Percentiles rank a stretch among this genome's conserved stretches.
Evolutionary conservation across 2,329 filamentous ascomycete genomes (phyloP).

Genomic region (Blastomyces percursus): DNA sequence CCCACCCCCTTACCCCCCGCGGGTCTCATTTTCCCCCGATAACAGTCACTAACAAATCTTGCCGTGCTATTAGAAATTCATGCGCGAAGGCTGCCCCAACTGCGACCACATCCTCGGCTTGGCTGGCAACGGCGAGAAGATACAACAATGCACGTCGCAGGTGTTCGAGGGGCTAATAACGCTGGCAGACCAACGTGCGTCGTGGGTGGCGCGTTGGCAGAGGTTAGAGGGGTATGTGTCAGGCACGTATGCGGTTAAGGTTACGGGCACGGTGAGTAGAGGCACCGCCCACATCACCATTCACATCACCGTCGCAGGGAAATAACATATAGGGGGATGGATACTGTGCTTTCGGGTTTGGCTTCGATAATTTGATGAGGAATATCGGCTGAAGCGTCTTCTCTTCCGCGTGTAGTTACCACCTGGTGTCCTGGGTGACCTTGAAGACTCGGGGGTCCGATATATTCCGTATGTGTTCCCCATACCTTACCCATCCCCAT

Average conservation of each 20-base stretch:
- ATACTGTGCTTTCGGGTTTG: background rate
- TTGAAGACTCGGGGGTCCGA: slow-evolving; percentile 50
- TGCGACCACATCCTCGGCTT: slow-evolving; percentile 89
- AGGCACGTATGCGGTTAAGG: slow-evolving; percentile 90
- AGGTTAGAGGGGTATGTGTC: slow-evolving; percentile 76
- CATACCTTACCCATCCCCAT: background rate
- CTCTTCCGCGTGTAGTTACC: slow-evolving; percentile 36
- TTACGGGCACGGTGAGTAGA: slow-evolving; percentile 59
- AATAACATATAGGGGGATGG: background rate
- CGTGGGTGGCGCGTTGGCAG: slow-evolving; percentile 97
- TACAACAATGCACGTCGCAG: slow-evolving; percentile 87
- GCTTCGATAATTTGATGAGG: background rate
- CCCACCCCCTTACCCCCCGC: no score
- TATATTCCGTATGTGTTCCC: slow-evolving; percentile 45
- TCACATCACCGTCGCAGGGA: background rate
- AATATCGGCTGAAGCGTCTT: background rate
- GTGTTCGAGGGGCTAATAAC: slow-evolving; percentile 91
- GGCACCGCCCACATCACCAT: no score
- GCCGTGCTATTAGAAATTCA: slow-evolving; percentile 56
- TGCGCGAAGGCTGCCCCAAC: slow-evolving; percentile 82
- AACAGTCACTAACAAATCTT: slow-evolving; percentile 14
- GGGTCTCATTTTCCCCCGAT: slow-evolving; percentile 1
- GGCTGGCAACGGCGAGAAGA: slow-evolving; percentile 62
- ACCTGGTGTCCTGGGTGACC: slow-evolving; percentile 44
- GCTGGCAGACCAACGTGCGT: slow-evolving; percentile 66